phyloP scores from a whole-genome alignment of 345 rosid genomes.

The Kernera saxatilis region DNA sequence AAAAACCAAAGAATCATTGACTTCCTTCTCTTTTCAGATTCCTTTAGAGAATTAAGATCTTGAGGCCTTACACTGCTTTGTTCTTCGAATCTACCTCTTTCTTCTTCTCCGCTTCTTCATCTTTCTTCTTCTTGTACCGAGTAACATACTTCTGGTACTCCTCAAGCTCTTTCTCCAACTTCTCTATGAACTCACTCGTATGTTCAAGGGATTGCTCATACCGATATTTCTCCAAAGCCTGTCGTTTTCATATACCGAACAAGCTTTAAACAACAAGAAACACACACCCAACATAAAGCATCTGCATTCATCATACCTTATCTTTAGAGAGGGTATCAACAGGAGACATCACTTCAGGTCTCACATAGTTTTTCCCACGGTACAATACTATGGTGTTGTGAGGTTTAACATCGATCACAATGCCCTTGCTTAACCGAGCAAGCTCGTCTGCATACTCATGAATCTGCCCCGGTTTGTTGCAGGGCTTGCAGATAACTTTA shows the following conservation, averaged over 20 bases:
- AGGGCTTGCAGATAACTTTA: constrained; percentile 84
- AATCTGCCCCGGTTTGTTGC: constrained; percentile 72
- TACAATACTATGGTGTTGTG: constrained; percentile 62
- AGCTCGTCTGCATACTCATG: constrained; percentile 83
- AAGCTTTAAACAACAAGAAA: background rate
- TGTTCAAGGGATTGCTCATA: constrained; percentile 88
- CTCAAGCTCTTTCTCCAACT: constrained; percentile 81
- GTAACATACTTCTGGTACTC: constrained; percentile 60
- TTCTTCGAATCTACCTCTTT: background rate
- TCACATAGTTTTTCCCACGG: constrained; percentile 88
- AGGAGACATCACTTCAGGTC: constrained; percentile 72
- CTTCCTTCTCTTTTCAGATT: too few relatives aligned
- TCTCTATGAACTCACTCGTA: constrained; percentile 86
- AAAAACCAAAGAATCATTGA: background rate
- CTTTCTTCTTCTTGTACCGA: constrained; percentile 47
- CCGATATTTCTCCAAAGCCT: constrained; percentile 85
- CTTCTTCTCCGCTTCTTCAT: constrained; percentile 14
- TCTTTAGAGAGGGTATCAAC: constrained; percentile 71
- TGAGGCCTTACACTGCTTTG: background rate
- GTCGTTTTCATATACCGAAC: background rate
- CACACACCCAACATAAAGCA: background rate
- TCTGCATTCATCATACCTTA: constrained; percentile 40
- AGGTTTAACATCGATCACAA: constrained; percentile 75
- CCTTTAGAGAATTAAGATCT: too few relatives aligned
- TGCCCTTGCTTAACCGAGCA: constrained; percentile 74